Conservation (phyloP, 352 stramenopile genomes). For the Globisporangium abappressorium region DNA sequence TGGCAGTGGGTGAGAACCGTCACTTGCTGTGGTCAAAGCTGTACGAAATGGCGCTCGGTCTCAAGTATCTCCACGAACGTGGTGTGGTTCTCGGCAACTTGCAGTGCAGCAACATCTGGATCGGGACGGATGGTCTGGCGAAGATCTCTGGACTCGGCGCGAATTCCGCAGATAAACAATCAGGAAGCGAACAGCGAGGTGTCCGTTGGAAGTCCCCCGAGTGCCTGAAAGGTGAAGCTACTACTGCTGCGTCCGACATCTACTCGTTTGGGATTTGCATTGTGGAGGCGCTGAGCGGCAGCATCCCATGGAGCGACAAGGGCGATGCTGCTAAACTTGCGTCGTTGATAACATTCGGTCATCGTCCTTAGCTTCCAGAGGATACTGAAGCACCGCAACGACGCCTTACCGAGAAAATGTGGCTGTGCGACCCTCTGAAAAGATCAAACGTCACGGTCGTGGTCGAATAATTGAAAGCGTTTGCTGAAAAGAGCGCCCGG, state of each 20-base stretch:
- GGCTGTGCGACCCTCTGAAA: no score
- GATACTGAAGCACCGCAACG: no score
- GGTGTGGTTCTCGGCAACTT: background rate
- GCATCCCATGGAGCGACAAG: background rate
- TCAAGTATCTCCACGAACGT: conserved; percentile 29
- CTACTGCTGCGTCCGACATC: background rate
- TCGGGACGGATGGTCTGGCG: background rate
- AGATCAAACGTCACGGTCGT: no score
- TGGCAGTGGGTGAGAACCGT: background rate
- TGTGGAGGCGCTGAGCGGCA: background rate
- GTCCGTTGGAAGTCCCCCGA: conserved; percentile 7
- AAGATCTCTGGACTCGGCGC: conserved; percentile 3
- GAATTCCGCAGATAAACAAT: background rate
- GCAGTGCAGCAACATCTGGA: background rate
- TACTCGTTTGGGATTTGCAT: conserved; percentile 7
- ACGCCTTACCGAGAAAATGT: background rate
- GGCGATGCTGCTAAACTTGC: no score
- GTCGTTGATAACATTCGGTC: no score
- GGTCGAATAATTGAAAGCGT: no score
- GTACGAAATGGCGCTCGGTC: conserved; percentile 19
- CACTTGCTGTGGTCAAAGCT: conserved; percentile 5
- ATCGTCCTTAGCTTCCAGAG: background rate
- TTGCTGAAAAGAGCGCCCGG: no score
- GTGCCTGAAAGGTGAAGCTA: background rate
- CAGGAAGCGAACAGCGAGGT: background rate